Percentiles rank a stretch among this genome's conserved stretches.
Evolutionary conservation across 306 rosid genomes (phyloP).

Genomic region (Dalbergia oliveri): DNA sequence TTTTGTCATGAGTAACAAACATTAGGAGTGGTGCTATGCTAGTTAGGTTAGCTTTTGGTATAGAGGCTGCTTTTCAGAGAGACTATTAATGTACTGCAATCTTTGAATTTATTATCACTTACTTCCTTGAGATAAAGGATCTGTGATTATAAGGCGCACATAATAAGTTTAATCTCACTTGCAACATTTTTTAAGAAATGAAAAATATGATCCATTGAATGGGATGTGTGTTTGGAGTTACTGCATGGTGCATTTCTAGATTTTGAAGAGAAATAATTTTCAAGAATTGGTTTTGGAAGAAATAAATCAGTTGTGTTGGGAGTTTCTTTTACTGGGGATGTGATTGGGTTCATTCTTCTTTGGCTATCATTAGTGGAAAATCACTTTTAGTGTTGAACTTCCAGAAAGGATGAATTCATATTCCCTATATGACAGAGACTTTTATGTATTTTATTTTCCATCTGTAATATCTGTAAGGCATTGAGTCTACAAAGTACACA

Average conservation of each 20-base stretch:
- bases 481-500: not conserved
- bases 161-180: not conserved
- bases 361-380: not conserved
- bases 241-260: not conserved
- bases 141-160: slow-evolving; percentile 13
- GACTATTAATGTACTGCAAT: not conserved
- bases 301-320: not conserved
- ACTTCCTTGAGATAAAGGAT: slow-evolving; percentile 1
- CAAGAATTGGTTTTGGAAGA: slow-evolving; percentile 3
- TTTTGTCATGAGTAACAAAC: not conserved
- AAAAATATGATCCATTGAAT: not conserved
- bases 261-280: slow-evolving; percentile 4
- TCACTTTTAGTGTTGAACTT: not conserved
- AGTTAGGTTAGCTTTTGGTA: slow-evolving; percentile 36
- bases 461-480: not conserved
- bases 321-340: slow-evolving; percentile 2
- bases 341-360: slow-evolving; percentile 17
- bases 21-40: slow-evolving; percentile 7
- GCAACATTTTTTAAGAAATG: not conserved
- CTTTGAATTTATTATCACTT: not conserved
- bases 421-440: no score
- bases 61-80: not conserved
- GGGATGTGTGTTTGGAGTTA: slow-evolving; percentile 6
- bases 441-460: no score
- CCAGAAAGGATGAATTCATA: not conserved